Percentiles rank a stretch among this genome's conserved stretches.
phyloP scores from a whole-genome alignment of 352 stramenopile species.

The Pythium scleroteichum region DNA sequence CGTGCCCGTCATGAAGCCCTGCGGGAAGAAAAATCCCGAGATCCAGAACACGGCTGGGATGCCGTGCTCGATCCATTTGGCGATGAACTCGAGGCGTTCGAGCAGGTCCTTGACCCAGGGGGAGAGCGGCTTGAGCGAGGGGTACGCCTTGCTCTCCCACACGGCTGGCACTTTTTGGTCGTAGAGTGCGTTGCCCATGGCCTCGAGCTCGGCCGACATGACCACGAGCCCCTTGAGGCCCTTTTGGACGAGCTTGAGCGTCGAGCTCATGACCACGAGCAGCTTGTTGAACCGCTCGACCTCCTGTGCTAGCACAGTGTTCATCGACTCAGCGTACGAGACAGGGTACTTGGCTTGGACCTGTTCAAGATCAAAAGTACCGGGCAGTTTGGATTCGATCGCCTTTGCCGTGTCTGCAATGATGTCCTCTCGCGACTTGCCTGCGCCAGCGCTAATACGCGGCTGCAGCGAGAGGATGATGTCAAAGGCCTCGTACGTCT shows the following conservation, averaged over 20 bases:
- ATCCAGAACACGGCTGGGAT: slow-evolving; percentile 89
- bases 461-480: slow-evolving; percentile 86
- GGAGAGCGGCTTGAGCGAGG: slow-evolving; percentile 87
- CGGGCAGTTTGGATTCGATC: slow-evolving; percentile 66
- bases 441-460: slow-evolving; percentile 57
- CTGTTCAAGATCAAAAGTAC: slow-evolving; percentile 75
- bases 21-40: slow-evolving; percentile 92
- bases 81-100: slow-evolving; percentile 71
- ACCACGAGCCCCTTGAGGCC: slow-evolving; percentile 81
- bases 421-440: slow-evolving; percentile 77
- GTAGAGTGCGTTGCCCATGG: slow-evolving; percentile 84
- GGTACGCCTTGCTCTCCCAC: slow-evolving; percentile 90
- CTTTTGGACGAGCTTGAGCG: slow-evolving; percentile 68
- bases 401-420: slow-evolving; percentile 71
- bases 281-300: slow-evolving; percentile 86
- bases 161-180: slow-evolving; percentile 88
- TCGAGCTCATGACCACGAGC: slow-evolving; percentile 61
- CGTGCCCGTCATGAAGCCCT: slow-evolving; percentile 90
- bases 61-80: slow-evolving; percentile 70
- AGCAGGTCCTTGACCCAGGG: slow-evolving; percentile 89
- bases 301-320: slow-evolving; percentile 92
- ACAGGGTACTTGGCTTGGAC: slow-evolving; percentile 88
- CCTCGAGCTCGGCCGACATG: slow-evolving; percentile 85
- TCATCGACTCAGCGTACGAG: slow-evolving; percentile 93
- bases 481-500: slow-evolving; percentile 89